Evolutionary conservation across 495 filamentous ascomycete species (phyloP).

Genomic region (Xylaria cubensis): DNA sequence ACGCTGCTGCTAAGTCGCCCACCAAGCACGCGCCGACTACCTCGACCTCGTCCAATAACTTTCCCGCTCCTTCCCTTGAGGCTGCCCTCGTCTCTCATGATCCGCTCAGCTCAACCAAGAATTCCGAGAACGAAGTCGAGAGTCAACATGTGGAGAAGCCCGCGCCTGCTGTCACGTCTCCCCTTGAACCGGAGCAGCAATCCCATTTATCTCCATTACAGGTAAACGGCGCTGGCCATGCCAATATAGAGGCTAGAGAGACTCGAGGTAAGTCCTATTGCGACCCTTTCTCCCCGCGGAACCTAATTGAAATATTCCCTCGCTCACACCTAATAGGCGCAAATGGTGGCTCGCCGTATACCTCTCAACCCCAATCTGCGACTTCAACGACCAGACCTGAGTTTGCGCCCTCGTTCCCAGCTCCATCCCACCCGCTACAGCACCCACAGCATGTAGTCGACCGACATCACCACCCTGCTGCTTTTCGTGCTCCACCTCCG

Average conservation of each 20-base stretch:
- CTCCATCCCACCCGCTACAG: slow-evolving; percentile 28
- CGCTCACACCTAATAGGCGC: slow-evolving; percentile 33
- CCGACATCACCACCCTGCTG: slow-evolving; percentile 29
- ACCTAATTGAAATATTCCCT: slow-evolving; percentile 26
- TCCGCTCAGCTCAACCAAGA: slow-evolving; percentile 30
- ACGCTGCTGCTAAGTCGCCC: slow-evolving; percentile 17
- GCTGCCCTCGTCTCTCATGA: slow-evolving; percentile 37
- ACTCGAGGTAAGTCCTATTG: slow-evolving; percentile 20
- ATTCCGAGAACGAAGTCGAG: slow-evolving; percentile 35
- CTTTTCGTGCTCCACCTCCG: slow-evolving; percentile 29
- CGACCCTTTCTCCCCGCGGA: not conserved
- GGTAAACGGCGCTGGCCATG: slow-evolving; percentile 11
- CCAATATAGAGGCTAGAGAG: slow-evolving; percentile 7
- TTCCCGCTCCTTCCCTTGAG: slow-evolving; percentile 43
- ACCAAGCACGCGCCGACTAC: slow-evolving; percentile 26
- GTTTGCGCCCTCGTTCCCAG: slow-evolving; percentile 28
- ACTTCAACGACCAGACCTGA: slow-evolving; percentile 28
- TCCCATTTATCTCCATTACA: slow-evolving; percentile 6
- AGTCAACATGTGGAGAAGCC: slow-evolving; percentile 37
- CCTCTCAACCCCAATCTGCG: slow-evolving; percentile 33
- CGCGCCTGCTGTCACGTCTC: slow-evolving; percentile 25
- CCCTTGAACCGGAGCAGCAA: slow-evolving; percentile 14
- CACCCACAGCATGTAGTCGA: slow-evolving; percentile 29
- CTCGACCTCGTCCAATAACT: slow-evolving; percentile 36
- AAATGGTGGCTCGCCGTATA: slow-evolving; percentile 27